Percentiles rank a stretch among this genome's conserved stretches.
These are phyloP conservation scores for Juncus inflexus DNA, from an alignment of 176 grass and related monocot genomes.

Conservation along the genomic window DNA sequence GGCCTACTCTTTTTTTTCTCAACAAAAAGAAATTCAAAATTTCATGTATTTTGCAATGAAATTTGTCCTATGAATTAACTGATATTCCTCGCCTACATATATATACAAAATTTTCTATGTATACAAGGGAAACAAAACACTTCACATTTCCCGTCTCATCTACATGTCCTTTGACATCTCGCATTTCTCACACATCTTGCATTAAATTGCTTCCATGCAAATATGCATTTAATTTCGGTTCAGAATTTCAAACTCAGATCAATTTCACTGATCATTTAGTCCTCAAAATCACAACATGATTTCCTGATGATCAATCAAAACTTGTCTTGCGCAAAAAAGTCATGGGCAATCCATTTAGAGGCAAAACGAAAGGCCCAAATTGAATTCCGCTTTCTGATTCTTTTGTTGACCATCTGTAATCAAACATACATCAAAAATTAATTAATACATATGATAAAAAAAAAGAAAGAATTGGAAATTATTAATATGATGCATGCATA, in stretches of 20 bases:
- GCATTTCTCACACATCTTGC: too few species aligned
- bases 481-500: conserved; percentile 1
- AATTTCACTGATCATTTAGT: too few species aligned
- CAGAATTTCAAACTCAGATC: too few species aligned
- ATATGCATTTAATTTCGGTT: too few species aligned
- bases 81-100: conserved; percentile 20
- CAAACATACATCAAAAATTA: background rate
- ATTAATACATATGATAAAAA: background rate
- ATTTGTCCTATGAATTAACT: background rate
- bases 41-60: too few species aligned
- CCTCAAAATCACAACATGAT: too few species aligned
- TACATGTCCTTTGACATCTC: background rate
- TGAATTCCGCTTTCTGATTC: conserved; percentile 80
- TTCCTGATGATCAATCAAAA: too few species aligned
- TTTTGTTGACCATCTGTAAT: conserved; percentile 59
- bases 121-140: conserved; percentile 11
- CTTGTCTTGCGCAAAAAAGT: conserved; percentile 51
- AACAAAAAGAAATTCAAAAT: too few species aligned
- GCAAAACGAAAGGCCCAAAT: conserved; percentile 79
- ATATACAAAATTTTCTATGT: conserved; percentile 21
- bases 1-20: too few species aligned
- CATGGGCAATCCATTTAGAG: conserved; percentile 80
- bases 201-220: too few species aligned
- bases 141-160: conserved; percentile 12
- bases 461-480: conserved; percentile 3